Evolutionary conservation across 805 yeast species (phyloP).

Genomic region (Saturnispora halmiae): DNA sequence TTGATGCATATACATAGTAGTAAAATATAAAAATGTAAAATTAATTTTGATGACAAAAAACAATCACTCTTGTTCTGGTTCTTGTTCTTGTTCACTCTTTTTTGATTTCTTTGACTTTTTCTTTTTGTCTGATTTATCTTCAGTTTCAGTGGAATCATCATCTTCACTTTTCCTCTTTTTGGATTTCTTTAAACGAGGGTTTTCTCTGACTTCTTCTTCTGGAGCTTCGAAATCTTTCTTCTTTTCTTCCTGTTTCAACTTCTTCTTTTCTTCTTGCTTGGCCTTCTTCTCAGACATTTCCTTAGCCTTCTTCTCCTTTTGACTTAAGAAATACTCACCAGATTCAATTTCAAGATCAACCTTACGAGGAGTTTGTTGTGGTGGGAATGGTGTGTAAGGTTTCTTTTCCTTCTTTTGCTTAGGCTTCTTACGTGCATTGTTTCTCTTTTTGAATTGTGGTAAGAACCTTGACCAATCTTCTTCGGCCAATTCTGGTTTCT

Average conservation of each 20-base stretch:
- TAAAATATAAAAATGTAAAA: not conserved
- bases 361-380: conserved; percentile 94
- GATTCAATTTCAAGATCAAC: conserved; percentile 93
- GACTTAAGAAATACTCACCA: conserved; percentile 94
- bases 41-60: too few species aligned
- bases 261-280: conserved; percentile 64
- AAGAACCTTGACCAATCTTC: conserved; percentile 96
- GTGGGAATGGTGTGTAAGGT: conserved; percentile 98
- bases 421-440: conserved; percentile 89
- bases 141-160: conserved; percentile 20
- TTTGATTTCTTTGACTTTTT: conserved; percentile 25
- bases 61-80: too few species aligned
- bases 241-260: conserved; percentile 57
- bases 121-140: conserved; percentile 25
- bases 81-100: conserved; percentile 15
- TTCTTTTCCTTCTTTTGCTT: conserved; percentile 56
- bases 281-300: conserved; percentile 69
- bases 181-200: conserved; percentile 27
- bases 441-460: conserved; percentile 94
- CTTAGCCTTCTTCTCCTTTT: conserved; percentile 67
- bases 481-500: conserved; percentile 88
- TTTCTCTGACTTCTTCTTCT: conserved; percentile 44
- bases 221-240: conserved; percentile 81
- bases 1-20: not conserved
- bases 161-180: conserved; percentile 25